Base-by-base conservation (phyloP, 2,329 filamentous ascomycete genomes). In the Aureobasidium uvarum region DNA sequence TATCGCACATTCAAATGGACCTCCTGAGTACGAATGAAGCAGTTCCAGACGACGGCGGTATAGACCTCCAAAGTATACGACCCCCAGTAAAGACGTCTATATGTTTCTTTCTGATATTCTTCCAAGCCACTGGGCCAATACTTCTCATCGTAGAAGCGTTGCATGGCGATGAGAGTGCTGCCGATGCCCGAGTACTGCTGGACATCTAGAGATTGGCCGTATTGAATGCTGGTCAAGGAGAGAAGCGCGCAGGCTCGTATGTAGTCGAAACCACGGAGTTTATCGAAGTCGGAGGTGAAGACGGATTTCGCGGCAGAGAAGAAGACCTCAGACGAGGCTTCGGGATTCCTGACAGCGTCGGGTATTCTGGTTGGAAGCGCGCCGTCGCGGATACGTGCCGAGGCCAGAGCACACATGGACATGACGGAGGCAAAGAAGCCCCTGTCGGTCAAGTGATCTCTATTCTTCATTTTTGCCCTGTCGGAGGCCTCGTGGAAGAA, bases 1-100 rank as follows among this genome's bases (percentile, higher is more conserved):
- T 84, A 84, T 10, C 71, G 72, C 10, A 84, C 82, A 18, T 78
- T 75, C 23, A 76, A 77, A 56, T 81, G 78, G 5, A 76, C 75
- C 71, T 83, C 82, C 59, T 79, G 78, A 36, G 76, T 79, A 62
- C 77, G 77, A 54, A 80, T 76, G 14, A 81, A 74, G 41, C 79
- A 77, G 64, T 78, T 79, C 79, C 82, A 85, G 8, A 85, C 81
- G 45, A 84, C 79, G 3, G 81, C 79, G 0, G 80, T 77, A 71
- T 81, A 84, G 3, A 86, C 77, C 65, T 86, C 84, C 1, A 86
- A 73, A 10, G 81, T 83, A 69, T 86, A 86, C 64, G 83, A 84
- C 43, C 82, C 83, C 84, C 84, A 86, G 69, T 83, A 82, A 68
- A 83, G 69, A 68, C 80, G 73, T 66, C 81, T 75, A 45, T 81